phyloP scores from a whole-genome alignment of 2,329 filamentous ascomycete species.

The Aphanocladium album region DNA sequence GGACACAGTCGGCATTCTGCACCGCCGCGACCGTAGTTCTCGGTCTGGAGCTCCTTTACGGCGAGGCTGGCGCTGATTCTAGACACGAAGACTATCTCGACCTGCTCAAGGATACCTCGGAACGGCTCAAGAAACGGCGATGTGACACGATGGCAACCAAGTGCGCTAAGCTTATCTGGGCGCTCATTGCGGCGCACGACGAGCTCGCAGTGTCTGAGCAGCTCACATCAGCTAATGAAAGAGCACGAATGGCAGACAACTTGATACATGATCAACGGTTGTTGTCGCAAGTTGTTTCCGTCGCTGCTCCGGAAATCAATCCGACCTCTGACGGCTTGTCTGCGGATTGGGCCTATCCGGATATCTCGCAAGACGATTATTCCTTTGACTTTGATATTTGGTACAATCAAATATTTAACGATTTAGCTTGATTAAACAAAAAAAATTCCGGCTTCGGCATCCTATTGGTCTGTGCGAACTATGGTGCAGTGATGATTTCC shows the following conservation, averaged over 20 bases:
- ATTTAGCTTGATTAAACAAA: neutral
- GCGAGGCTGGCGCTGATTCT: conserved; percentile 12
- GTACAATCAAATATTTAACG: neutral
- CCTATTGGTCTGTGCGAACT: neutral
- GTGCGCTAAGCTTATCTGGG: conserved; percentile 19
- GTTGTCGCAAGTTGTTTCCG: neutral
- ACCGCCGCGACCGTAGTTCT: conserved; percentile 22
- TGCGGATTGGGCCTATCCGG: neutral
- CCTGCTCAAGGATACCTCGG: neutral
- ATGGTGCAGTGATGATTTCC: neutral
- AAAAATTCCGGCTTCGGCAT: neutral
- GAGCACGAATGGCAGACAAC: neutral
- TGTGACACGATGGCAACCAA: conserved; percentile 19
- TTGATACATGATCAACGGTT: neutral
- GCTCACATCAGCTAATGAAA: conserved; percentile 1
- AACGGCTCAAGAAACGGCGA: conserved; percentile 15
- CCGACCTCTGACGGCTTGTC: neutral
- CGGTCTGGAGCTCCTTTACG: conserved; percentile 20
- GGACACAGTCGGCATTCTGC: conserved; percentile 25
- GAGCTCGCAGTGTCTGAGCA: neutral
- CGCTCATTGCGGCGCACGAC: conserved; percentile 17
- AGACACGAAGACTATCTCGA: conserved; percentile 14
- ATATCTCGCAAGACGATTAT: neutral
- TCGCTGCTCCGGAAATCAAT: neutral
- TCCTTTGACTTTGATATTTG: conserved; percentile 2